Evolutionary conservation across 2,329 filamentous ascomycete genomes (phyloP).

Genomic region (Dothistroma pini): DNA sequence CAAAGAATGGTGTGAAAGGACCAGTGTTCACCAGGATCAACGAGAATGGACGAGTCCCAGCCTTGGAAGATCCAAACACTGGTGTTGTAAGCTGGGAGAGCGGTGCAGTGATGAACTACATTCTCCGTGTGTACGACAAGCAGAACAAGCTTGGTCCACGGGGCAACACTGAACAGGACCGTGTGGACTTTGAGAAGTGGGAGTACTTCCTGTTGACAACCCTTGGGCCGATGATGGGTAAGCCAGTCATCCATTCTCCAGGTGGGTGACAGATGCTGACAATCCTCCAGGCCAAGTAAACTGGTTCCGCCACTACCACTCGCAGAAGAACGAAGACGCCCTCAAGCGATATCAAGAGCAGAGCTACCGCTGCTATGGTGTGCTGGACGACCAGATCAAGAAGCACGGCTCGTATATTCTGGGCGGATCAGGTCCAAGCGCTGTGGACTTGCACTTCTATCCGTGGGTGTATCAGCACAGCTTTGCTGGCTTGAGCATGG

Average conservation of each 20-base stretch:
- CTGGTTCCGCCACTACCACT: constrained; percentile 43
- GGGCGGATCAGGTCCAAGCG: constrained; percentile 34
- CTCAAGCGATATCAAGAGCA: constrained; percentile 40
- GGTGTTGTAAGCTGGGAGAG: constrained; percentile 49
- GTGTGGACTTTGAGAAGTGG: constrained; percentile 47
- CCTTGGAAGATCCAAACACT: constrained; percentile 46
- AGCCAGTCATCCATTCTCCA: constrained; percentile 11
- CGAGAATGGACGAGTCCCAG: constrained; percentile 44
- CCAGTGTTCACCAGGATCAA: constrained; percentile 41
- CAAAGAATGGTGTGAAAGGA: constrained; percentile 39
- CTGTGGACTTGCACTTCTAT: constrained; percentile 44
- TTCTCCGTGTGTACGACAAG: constrained; percentile 42
- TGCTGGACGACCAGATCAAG: constrained; percentile 42
- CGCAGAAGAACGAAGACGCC: constrained; percentile 42
- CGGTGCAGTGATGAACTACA: constrained; percentile 50
- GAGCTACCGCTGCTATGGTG: constrained; percentile 41
- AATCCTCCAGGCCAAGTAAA: constrained; percentile 30
- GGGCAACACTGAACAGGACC: constrained; percentile 37
- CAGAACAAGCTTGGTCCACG: constrained; percentile 38
- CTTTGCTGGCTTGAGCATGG: constrained; percentile 40
- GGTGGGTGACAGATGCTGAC: neutral
- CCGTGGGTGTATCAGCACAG: constrained; percentile 40
- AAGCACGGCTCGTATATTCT: constrained; percentile 40
- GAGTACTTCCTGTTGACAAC: constrained; percentile 43
- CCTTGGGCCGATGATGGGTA: constrained; percentile 42